Base-by-base conservation (phyloP, 176 grass and related monocot species). In the Calamus simplicifolius region DNA sequence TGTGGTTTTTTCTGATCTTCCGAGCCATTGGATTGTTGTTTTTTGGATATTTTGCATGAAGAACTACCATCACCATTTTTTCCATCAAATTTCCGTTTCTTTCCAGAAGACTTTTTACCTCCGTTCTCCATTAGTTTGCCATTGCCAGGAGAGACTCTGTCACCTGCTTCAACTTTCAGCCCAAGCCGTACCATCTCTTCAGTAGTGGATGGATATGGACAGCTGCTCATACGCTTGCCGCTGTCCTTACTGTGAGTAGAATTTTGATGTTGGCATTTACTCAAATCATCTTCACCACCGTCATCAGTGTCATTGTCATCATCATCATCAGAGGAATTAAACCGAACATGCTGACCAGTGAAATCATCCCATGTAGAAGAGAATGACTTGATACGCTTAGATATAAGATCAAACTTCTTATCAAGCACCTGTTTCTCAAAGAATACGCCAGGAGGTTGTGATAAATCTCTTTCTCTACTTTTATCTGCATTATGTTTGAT, bases 181-280 rank as follows among this genome's bases (percentile, higher is more conserved):
- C 83, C 87, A 84, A 90, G 82, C 15, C 86, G 71, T 25, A 73
- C 68, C 80, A 90, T 81, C 66, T 96, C 91, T 87, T 90, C 91
- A 17, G 77, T 69, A 59, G 75, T 96, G 49, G 86, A 90, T 60
- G 91, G 91, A 96, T 87, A 96, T 4, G 91, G 91, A 27, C 91
- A 96, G 52, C 57, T 90, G 56, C 78, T 82, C 6, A 67, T 66
- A 79, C 50, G 77, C 61, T 63, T 82, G 71, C 74, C 73, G 31
- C 16, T 66, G 43, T 75, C 77, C 54, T 67, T 85, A 29, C 48
- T 72, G 68, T 64, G 56, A 81, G 61, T 52, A 48, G 79, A 57
- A 78, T 12, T 66, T 19, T 50, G 50, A 56, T 75, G 69, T 43
- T 95, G 61, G 63, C 51, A 77, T 27, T 54, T 61, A 23, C 26